phyloP scores from a whole-genome alignment of 2,329 filamentous ascomycete genomes.

The Pseudofabraea citricarpa region DNA sequence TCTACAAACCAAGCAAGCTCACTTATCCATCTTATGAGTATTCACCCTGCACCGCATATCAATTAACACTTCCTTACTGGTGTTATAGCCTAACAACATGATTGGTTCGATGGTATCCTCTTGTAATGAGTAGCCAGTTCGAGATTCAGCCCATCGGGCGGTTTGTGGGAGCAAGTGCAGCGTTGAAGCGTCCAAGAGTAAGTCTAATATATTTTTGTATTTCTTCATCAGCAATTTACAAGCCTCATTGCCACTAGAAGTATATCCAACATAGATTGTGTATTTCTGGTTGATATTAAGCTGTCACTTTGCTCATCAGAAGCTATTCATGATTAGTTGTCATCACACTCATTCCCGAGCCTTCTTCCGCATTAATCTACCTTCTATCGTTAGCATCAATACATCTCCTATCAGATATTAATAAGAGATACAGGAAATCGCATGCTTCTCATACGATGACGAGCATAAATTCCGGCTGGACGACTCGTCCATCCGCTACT shows the following conservation, averaged over 20 bases:
- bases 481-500: conserved; percentile 79
- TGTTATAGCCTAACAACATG: background rate
- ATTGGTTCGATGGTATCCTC: too few relatives aligned
- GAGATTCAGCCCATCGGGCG: conserved; percentile 64
- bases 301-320: too few relatives aligned
- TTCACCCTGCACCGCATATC: background rate
- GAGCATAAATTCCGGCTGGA: conserved; percentile 72
- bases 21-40: background rate
- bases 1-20: background rate
- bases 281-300: too few relatives aligned
- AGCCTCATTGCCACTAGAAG: too few relatives aligned
- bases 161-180: conserved; percentile 62
- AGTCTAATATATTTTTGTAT: conserved; percentile 10
- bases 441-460: conserved; percentile 90
- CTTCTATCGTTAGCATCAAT: background rate
- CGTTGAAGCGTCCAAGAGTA: conserved; percentile 72
- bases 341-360: background rate
- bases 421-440: conserved; percentile 85
- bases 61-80: background rate
- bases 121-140: conserved; percentile 39
- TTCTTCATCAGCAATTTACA: background rate
- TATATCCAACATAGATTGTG: too few relatives aligned
- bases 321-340: too few relatives aligned
- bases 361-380: too few relatives aligned
- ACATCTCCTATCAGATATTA: too few relatives aligned